Evolutionary conservation across 1,139 yeast species (phyloP), one percentile per base, ranked within the genome.

Genomic region (Pichia sp.): DNA sequence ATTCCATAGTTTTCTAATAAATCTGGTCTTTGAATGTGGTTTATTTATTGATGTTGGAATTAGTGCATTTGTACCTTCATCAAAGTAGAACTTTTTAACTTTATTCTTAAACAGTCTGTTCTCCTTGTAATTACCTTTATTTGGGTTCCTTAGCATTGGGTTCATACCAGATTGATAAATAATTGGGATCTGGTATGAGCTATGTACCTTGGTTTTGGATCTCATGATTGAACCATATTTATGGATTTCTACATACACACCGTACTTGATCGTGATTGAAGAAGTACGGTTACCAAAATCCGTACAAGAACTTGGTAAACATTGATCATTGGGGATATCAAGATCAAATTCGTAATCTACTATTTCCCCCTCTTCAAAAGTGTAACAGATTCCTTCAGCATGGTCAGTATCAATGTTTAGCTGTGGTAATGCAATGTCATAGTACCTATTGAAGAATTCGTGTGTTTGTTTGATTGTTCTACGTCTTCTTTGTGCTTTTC

Each of bases 1-100:
- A 45, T 58, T 51, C 58, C 59, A 59, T 2, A 59, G 37, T 24
- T 53, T 32, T 30, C 61, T 47, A 2, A 59, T 48, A 16, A 54
- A 53, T 46, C 57, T 54, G 5, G 59, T 53, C 16, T 50, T 52
- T 24, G 44, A 47, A 39, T 57, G 59, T 5, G 52, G 42, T 18
- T 46, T 46, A 15, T 38, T 49, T 11, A 57, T 35, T 4, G 59
- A 55, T 22, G 50, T 51, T 23, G 50, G 52, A 26, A 55, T 50
- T 43, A 59, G 46, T 2, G 53, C 43, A 27, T 52, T 49, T 11
- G 49, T 42, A 7, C 39, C 47, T 18, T 47, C 41, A 42, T 56
- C 57, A 38, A 34, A 54, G 13, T 58, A 48, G 42, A 48, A 43
- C 32, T 50, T 43, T 39, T 58, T 59, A 24, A 57, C 26, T 37